Base-by-base conservation (phyloP, 352 stramenopile genomes). In the Globisporangium recalcitrans region DNA sequence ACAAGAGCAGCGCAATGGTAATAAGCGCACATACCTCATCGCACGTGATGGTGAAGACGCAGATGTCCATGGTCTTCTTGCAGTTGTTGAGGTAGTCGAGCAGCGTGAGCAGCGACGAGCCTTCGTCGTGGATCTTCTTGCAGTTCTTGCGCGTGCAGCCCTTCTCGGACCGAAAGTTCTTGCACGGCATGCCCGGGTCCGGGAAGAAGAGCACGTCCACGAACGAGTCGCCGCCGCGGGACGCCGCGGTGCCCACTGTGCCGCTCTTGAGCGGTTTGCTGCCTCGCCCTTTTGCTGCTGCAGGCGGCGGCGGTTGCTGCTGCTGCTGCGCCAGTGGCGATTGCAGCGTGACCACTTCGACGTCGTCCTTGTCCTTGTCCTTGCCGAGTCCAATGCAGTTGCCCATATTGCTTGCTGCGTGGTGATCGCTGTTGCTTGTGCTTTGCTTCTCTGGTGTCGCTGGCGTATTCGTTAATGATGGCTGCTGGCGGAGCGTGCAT, bases 151-250 rank as follows among this genome's bases (percentile, higher is more conserved):
- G 77, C 47, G 67, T 87, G 68, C 80, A 90, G 56, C 69, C 62
- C 42, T 79, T 69, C 49, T 51, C 63, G 36, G 69, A 77, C 27
- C 75, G 65, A 53, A 82, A 80, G 36, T 78, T 76, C 58, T 75
- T 79, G 73, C 80, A 90, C 4, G 80, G 80, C 72, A 90, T 80
- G 31, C 55, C 68, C 3, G 62, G 49, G 59, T 90, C 80, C n/a
- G 80, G 80, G 65, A 90, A 90, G 73, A 90, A 90, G 46, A 90
- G 60, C 58, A 82, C 80, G 49, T 90, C 80, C 44, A 85, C 71
- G 61, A 87, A 88, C 71, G 80, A 86, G 69, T 88, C 80, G 29
- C 69, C 53, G 13, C 52, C 38, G n/a, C 38, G 19, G 38, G 38
- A 44, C 14, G 38, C 38, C 38, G 38, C 38, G 19, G 38, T 44